These are phyloP conservation scores for Boletellus dicymbophilus DNA, from an alignment of 1,284 basidiomycete species.

Conservation along the genomic window DNA sequence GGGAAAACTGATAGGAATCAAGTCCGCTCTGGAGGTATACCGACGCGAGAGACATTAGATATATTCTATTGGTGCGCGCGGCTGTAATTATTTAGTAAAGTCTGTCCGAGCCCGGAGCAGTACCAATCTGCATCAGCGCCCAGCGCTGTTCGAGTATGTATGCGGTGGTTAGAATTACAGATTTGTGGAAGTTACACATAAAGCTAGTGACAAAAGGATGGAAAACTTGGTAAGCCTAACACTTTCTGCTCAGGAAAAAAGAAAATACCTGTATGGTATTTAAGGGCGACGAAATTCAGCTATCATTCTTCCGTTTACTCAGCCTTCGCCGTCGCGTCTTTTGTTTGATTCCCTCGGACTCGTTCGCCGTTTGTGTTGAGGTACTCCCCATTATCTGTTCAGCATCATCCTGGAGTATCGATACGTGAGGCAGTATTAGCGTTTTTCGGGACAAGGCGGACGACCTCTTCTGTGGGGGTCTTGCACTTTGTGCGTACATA, in stretches of 20 bases:
- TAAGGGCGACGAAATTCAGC: slow-evolving; percentile 19
- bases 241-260: too few relatives aligned
- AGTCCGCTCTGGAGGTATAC: too few relatives aligned
- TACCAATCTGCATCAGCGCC: too few relatives aligned
- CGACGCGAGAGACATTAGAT: too few relatives aligned
- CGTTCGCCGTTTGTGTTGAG: slow-evolving; percentile 14
- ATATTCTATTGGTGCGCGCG: too few relatives aligned
- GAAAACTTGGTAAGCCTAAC: too few relatives aligned
- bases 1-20: too few relatives aligned
- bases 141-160: too few relatives aligned
- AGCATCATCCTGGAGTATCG: slow-evolving; percentile 15
- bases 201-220: slow-evolving; percentile 4
- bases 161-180: too few relatives aligned
- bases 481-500: slow-evolving; percentile 17
- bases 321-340: slow-evolving; percentile 31
- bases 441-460: slow-evolving; percentile 25
- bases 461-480: slow-evolving; percentile 26
- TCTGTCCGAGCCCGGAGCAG: too few relatives aligned
- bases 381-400: slow-evolving; percentile 10
- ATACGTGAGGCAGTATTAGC: slow-evolving; percentile 24
- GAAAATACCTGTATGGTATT: slow-evolving; percentile 10
- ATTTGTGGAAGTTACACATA: too few relatives aligned
- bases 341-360: slow-evolving; percentile 22
- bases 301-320: slow-evolving; percentile 34
- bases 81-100: too few relatives aligned